Conservation (phyloP, 2,329 filamentous ascomycete species). For the Sporothrix schenckii region DNA sequence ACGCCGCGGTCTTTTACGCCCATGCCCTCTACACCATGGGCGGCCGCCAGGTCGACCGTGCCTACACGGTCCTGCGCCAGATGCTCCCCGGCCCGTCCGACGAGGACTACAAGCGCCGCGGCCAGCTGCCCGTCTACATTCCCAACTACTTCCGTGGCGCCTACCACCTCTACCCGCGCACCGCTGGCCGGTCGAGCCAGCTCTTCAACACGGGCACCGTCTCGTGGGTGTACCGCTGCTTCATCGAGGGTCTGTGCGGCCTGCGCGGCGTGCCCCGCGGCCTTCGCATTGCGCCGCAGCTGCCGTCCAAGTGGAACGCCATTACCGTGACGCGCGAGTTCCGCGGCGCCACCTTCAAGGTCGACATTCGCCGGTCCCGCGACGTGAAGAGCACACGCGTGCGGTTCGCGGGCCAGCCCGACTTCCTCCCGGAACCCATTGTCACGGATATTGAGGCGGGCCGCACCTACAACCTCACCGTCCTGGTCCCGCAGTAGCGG, state of each 20-base stretch:
- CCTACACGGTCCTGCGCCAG: slow-evolving; percentile 54
- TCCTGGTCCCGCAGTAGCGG: slow-evolving; percentile 39
- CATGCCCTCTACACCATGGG: slow-evolving; percentile 57
- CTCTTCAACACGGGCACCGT: slow-evolving; percentile 63
- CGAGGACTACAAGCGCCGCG: slow-evolving; percentile 55
- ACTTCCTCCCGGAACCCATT: slow-evolving; percentile 46
- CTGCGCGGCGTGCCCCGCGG: slow-evolving; percentile 54
- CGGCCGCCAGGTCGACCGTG: slow-evolving; percentile 50
- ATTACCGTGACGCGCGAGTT: slow-evolving; percentile 54
- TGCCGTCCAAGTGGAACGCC: slow-evolving; percentile 54
- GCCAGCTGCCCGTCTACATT: slow-evolving; percentile 60
- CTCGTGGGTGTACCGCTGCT: slow-evolving; percentile 59
- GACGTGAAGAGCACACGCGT: slow-evolving; percentile 49
- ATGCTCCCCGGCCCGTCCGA: slow-evolving; percentile 58
- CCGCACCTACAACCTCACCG: slow-evolving; percentile 50
- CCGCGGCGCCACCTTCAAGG: slow-evolving; percentile 54
- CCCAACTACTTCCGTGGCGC: slow-evolving; percentile 63
- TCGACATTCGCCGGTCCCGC: slow-evolving; percentile 48
- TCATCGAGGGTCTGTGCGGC: slow-evolving; percentile 60
- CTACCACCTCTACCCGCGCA: slow-evolving; percentile 53
- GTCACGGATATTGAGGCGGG: slow-evolving; percentile 50
- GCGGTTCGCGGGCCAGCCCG: slow-evolving; percentile 46
- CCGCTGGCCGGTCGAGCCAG: slow-evolving; percentile 59
- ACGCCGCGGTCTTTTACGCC: slow-evolving; percentile 59
- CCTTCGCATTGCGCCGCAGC: slow-evolving; percentile 52